Conservation (phyloP, 2,329 filamentous ascomycete genomes). For the Penicillium sp. region DNA sequence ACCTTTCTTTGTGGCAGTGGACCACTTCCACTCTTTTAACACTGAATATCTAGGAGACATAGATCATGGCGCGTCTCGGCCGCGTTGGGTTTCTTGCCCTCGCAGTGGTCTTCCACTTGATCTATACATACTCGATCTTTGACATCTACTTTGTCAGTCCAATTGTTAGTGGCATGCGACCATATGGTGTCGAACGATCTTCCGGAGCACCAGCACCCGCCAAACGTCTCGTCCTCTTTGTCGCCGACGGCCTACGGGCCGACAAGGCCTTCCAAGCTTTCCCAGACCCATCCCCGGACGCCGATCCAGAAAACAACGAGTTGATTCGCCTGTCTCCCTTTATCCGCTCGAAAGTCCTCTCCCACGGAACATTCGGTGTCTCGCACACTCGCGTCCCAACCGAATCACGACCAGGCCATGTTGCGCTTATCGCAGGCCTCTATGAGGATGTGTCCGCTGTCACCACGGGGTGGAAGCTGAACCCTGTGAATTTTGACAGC, state of each 20-base stretch:
- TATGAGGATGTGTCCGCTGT: slow-evolving; percentile 98
- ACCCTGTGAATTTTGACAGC: slow-evolving; percentile 97
- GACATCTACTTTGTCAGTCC: slow-evolving; percentile 99
- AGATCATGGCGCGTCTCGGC: slow-evolving; percentile 52
- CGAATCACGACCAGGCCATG: slow-evolving; percentile 92
- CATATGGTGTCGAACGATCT: slow-evolving; percentile 67
- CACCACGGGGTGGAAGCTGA: slow-evolving; percentile 96
- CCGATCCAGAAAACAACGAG: slow-evolving; percentile 24
- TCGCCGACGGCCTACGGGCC: slow-evolving; percentile 94
- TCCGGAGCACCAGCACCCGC: slow-evolving; percentile 67
- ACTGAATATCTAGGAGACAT: slow-evolving; percentile 8
- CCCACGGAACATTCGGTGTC: slow-evolving; percentile 92
- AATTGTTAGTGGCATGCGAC: slow-evolving; percentile 90
- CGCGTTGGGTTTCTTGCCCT: slow-evolving; percentile 83
- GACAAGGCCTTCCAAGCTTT: slow-evolving; percentile 97
- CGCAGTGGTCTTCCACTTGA: slow-evolving; percentile 86
- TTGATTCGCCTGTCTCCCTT: slow-evolving; percentile 86
- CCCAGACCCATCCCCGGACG: slow-evolving; percentile 72
- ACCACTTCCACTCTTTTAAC: slow-evolving; percentile 21
- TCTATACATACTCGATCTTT: slow-evolving; percentile 95
- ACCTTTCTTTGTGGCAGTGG: slow-evolving; percentile 14
- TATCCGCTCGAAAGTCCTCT: slow-evolving; percentile 80
- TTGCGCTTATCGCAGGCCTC: slow-evolving; percentile 90
- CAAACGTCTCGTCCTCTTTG: slow-evolving; percentile 86
- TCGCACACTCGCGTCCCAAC: slow-evolving; percentile 96